These are phyloP conservation scores for Cydonia oblonga DNA, from an alignment of 331 rosid species.

Conservation along the genomic window DNA sequence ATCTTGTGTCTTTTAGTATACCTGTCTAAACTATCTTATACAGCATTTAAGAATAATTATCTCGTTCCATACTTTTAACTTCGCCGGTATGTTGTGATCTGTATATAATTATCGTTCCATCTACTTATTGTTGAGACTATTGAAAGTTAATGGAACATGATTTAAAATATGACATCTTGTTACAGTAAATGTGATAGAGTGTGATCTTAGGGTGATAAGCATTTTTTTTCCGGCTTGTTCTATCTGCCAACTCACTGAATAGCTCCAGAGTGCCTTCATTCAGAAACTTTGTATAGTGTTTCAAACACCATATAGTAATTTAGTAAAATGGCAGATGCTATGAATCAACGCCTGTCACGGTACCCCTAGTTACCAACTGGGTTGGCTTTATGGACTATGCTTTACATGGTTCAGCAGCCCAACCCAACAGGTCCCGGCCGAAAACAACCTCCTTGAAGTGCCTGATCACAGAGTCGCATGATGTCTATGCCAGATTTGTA, in stretches of 20 bases:
- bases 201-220: background rate
- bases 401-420: background rate
- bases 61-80: background rate
- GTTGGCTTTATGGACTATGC: background rate
- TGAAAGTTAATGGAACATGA: background rate
- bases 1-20: background rate
- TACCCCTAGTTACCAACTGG: background rate
- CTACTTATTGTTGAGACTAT: background rate
- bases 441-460: no score
- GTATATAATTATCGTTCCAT: background rate
- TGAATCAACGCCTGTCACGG: background rate
- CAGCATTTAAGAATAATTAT: slow-evolving; percentile 1
- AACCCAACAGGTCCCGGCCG: background rate
- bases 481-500: no score
- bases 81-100: slow-evolving; percentile 1
- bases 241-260: background rate
- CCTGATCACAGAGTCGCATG: no score
- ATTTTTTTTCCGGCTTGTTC: no score
- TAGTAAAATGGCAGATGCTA: background rate
- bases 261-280: background rate
- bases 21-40: background rate
- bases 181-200: no score
- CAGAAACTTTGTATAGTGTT: no score
- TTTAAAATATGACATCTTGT: background rate
- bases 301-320: no score